These are phyloP conservation scores for Prunus salicina DNA, from an alignment of 306 rosid genomes.

Conservation along the genomic window DNA sequence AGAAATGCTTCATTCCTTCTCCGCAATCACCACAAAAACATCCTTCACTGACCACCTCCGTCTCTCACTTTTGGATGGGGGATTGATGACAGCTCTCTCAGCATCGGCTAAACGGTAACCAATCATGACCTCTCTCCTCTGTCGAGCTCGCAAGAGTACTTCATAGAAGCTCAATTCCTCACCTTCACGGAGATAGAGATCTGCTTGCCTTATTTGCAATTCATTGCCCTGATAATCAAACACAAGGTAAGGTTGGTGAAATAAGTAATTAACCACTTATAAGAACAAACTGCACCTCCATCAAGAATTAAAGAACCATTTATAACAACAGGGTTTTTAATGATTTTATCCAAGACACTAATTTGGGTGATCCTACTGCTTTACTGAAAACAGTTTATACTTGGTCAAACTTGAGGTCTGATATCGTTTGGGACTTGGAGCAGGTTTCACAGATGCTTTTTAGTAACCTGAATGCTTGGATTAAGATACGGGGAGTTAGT, in stretches of 20 bases:
- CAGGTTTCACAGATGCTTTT: no score
- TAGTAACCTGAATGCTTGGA: no score
- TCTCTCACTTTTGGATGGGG: slow-evolving; percentile 56
- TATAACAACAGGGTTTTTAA: background rate
- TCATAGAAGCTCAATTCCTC: slow-evolving; percentile 84
- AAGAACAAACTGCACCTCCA: background rate
- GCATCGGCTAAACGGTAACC: slow-evolving; percentile 63
- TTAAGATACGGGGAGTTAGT: no score
- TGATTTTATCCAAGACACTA: background rate
- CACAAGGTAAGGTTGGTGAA: background rate
- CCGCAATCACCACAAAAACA: slow-evolving; percentile 80
- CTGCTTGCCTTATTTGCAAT: slow-evolving; percentile 83
- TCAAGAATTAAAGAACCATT: background rate
- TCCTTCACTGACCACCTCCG: slow-evolving; percentile 75
- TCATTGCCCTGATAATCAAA: slow-evolving; percentile 65
- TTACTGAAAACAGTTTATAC: background rate
- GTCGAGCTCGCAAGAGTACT: slow-evolving; percentile 66
- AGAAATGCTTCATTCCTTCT: slow-evolving; percentile 52
- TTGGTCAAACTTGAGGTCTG: no score
- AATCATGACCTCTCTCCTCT: slow-evolving; percentile 76
- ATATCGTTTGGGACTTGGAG: no score
- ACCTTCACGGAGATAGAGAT: slow-evolving; percentile 65
- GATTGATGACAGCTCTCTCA: slow-evolving; percentile 85
- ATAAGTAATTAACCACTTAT: background rate
- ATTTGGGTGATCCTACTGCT: background rate